These are phyloP conservation scores for Aspergillus cavernicola DNA, from an alignment of 495 filamentous ascomycete species.

Conservation along the genomic window DNA sequence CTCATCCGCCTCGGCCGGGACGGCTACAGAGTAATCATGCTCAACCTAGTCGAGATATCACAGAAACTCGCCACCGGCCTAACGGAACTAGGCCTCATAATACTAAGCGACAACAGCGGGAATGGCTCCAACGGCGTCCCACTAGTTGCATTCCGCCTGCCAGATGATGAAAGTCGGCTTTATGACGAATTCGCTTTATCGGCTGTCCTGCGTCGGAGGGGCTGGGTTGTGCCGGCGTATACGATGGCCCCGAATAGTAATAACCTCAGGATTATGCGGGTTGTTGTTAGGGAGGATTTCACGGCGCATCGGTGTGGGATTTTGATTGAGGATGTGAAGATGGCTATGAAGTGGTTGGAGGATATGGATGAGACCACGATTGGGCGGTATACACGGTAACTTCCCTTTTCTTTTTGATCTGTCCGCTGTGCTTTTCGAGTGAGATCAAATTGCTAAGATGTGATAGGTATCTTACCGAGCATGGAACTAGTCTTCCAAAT, in stretches of 20 bases:
- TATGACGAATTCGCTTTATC: slow-evolving; percentile 83
- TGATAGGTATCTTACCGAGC: slow-evolving; percentile 1
- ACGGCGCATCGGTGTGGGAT: slow-evolving; percentile 68
- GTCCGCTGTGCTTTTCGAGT: background rate
- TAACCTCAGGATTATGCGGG: slow-evolving; percentile 76
- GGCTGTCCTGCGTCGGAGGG: slow-evolving; percentile 74
- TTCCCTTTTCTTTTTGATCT: slow-evolving; percentile 39
- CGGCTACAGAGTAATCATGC: slow-evolving; percentile 84
- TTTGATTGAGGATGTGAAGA: slow-evolving; percentile 68
- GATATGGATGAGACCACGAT: slow-evolving; percentile 65
- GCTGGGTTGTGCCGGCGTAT: slow-evolving; percentile 91
- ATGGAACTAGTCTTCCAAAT: slow-evolving; percentile 27
- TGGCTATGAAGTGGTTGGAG: slow-evolving; percentile 60
- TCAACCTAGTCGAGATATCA: slow-evolving; percentile 75
- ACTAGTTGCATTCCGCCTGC: slow-evolving; percentile 78
- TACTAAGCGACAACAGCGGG: slow-evolving; percentile 70
- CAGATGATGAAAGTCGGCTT: slow-evolving; percentile 52
- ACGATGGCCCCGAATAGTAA: slow-evolving; percentile 87
- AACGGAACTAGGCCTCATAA: slow-evolving; percentile 70
- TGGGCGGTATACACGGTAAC: slow-evolving; percentile 55
- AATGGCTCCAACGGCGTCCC: slow-evolving; percentile 62
- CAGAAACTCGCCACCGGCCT: slow-evolving; percentile 74
- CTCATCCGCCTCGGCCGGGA: slow-evolving; percentile 87
- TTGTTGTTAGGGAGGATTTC: slow-evolving; percentile 90
- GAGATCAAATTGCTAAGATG: no score